These are phyloP conservation scores for Aspergillus thermomutatus DNA, from an alignment of 2,329 filamentous ascomycete genomes.

Conservation along the genomic window DNA sequence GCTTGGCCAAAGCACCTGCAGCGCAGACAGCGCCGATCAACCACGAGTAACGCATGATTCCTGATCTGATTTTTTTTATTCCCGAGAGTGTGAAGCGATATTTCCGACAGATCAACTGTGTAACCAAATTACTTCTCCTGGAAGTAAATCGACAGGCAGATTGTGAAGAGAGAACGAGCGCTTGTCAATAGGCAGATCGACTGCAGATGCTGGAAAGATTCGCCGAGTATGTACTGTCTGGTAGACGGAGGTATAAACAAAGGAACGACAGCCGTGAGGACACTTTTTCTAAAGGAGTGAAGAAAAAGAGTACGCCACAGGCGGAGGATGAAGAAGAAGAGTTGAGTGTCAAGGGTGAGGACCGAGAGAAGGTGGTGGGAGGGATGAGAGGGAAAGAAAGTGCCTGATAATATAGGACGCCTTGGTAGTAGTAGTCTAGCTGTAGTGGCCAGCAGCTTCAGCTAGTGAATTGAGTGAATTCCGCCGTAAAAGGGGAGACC, in stretches of 20 bases:
- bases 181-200: constrained; percentile 32
- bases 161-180: constrained; percentile 5
- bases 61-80: constrained; percentile 6
- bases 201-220: constrained; percentile 17
- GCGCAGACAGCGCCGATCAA: constrained; percentile 36
- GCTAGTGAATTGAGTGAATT: neutral
- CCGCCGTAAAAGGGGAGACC: constrained; percentile 9
- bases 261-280: constrained; percentile 31
- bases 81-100: constrained; percentile 5
- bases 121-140: constrained; percentile 33
- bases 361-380: constrained; percentile 17
- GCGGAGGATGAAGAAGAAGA: constrained; percentile 17
- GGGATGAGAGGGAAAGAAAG: constrained; percentile 4
- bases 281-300: constrained; percentile 32
- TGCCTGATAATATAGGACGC: constrained; percentile 15
- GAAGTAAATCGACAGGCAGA: constrained; percentile 26
- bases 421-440: constrained; percentile 11
- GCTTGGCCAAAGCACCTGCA: constrained; percentile 30
- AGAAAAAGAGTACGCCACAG: constrained; percentile 23
- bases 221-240: constrained; percentile 11
- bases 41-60: constrained; percentile 33
- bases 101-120: constrained; percentile 32
- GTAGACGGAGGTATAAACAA: constrained; percentile 16
- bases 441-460: constrained; percentile 6
- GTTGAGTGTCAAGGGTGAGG: constrained; percentile 6